phyloP scores from a whole-genome alignment of 2,329 filamentous ascomycete species.

The Grosmannia serpens region DNA sequence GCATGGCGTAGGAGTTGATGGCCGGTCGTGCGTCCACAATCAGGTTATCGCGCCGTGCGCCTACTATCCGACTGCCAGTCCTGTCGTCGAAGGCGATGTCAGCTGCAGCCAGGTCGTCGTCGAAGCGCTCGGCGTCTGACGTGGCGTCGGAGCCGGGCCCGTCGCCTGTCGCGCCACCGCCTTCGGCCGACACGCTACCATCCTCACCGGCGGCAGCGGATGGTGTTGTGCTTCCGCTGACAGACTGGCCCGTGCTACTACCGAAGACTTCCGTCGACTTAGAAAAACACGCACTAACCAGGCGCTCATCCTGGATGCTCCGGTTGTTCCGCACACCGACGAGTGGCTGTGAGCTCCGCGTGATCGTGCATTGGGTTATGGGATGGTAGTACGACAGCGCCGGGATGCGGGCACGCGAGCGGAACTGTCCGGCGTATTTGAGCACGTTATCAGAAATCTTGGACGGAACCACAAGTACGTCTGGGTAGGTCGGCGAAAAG shows the following conservation, averaged over 20 bases:
- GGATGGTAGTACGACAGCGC: slow-evolving; percentile 90
- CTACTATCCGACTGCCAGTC: slow-evolving; percentile 54
- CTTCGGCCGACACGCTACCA: neutral
- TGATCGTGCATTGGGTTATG: slow-evolving; percentile 94
- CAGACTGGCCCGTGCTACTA: slow-evolving; percentile 1
- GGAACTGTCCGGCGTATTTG: slow-evolving; percentile 83
- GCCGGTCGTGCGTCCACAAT: slow-evolving; percentile 94
- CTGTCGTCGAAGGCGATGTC: slow-evolving; percentile 44
- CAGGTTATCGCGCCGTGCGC: slow-evolving; percentile 83
- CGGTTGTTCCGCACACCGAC: slow-evolving; percentile 78
- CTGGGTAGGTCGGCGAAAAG: slow-evolving; percentile 89
- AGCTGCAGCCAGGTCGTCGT: slow-evolving; percentile 55
- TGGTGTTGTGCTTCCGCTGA: neutral
- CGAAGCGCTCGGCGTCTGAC: slow-evolving; percentile 51
- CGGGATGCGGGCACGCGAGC: slow-evolving; percentile 80
- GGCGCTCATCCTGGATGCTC: slow-evolving; percentile 89
- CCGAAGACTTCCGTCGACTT: slow-evolving; percentile 42
- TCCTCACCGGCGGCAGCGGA: neutral
- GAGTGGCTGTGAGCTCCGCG: slow-evolving; percentile 82
- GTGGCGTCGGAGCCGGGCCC: neutral
- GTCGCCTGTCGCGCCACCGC: neutral
- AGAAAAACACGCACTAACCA: slow-evolving; percentile 85
- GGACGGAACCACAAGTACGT: slow-evolving; percentile 70
- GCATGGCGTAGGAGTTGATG: slow-evolving; percentile 90
- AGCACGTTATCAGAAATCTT: slow-evolving; percentile 94